Conservation (phyloP, 768 basidiomycete genomes). For the Candolleomyces efflorescens region DNA sequence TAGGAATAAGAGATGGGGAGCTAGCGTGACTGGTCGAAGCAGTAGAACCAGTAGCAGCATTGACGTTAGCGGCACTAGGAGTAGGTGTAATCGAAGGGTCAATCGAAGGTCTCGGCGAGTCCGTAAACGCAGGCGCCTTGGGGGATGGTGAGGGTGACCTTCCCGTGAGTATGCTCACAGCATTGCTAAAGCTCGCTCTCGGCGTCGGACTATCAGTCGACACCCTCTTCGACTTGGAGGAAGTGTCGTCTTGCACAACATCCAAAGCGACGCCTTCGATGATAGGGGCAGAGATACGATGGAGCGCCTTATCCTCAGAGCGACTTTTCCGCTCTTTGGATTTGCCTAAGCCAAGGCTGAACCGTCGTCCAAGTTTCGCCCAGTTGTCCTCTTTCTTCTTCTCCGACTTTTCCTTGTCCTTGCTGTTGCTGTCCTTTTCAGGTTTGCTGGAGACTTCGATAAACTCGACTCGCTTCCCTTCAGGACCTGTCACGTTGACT, state of each 20-base stretch:
- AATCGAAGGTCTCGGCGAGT: not conserved
- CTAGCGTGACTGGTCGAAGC: too few relatives aligned
- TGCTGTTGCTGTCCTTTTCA: too few relatives aligned
- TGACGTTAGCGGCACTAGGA: not conserved
- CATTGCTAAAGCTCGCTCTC: not conserved
- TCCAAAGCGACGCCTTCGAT: constrained; percentile 13
- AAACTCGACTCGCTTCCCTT: constrained; percentile 6
- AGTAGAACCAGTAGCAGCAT: too few relatives aligned
- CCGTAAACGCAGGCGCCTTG: not conserved
- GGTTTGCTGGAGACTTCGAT: not conserved
- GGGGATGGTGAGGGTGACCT: constrained; percentile 3
- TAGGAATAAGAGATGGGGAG: not conserved
- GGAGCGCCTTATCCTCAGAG: constrained; percentile 22
- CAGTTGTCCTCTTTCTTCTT: constrained; percentile 27
- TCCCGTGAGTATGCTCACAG: not conserved
- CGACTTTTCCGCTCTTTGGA: constrained; percentile 32
- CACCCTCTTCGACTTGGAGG: not conserved
- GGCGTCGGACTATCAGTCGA: constrained; percentile 5
- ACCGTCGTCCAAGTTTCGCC: constrained; percentile 61
- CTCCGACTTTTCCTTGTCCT: constrained; percentile 4
- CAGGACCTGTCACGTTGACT: not conserved
- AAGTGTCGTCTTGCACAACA: not conserved
- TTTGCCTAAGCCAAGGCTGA: constrained; percentile 48
- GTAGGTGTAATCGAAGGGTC: not conserved
- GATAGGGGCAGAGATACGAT: constrained; percentile 13